These are phyloP conservation scores for Fusarium torulosum DNA, from an alignment of 2,329 filamentous ascomycete genomes.

Conservation along the genomic window DNA sequence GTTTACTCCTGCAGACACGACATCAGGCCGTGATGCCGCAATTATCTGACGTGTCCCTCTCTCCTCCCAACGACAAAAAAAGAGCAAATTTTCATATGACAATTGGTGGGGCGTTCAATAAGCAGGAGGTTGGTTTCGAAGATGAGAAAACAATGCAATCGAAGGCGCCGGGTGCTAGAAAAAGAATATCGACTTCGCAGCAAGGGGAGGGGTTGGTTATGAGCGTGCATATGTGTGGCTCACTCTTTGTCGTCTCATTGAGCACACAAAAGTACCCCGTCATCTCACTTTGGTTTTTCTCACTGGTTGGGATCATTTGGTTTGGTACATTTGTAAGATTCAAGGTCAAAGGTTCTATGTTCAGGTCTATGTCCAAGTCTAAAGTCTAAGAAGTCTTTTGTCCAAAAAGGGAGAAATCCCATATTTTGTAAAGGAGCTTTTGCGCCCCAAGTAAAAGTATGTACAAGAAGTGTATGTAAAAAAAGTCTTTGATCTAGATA, in stretches of 20 bases:
- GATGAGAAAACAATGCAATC: background rate
- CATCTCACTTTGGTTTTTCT: slow-evolving; percentile 18
- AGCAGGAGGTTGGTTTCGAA: slow-evolving; percentile 1
- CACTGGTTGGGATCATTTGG: background rate
- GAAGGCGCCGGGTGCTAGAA: slow-evolving; percentile 1
- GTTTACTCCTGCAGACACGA: slow-evolving; percentile 29
- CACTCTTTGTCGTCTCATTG: no score
- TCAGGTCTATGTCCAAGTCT: slow-evolving; percentile 30
- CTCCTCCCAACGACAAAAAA: background rate
- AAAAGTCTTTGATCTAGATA: slow-evolving; percentile 24
- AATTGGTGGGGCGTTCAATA: background rate
- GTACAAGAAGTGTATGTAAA: slow-evolving; percentile 47
- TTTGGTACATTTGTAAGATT: background rate
- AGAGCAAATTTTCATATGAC: background rate
- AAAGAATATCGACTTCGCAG: background rate
- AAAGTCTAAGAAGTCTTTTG: slow-evolving; percentile 29
- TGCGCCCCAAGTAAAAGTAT: slow-evolving; percentile 37
- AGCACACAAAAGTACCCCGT: slow-evolving; percentile 19
- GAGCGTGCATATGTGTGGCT: no score
- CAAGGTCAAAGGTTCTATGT: slow-evolving; percentile 32
- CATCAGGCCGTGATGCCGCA: slow-evolving; percentile 26
- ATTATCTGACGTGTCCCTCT: slow-evolving; percentile 38
- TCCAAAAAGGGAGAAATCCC: slow-evolving; percentile 9
- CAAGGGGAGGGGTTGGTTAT: background rate
- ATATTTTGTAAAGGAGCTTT: slow-evolving; percentile 25